Percentiles rank a stretch among this genome's conserved stretches.
Conservation (phyloP, 352 stramenopile genomes). For the Blastocystis sp. region DNA sequence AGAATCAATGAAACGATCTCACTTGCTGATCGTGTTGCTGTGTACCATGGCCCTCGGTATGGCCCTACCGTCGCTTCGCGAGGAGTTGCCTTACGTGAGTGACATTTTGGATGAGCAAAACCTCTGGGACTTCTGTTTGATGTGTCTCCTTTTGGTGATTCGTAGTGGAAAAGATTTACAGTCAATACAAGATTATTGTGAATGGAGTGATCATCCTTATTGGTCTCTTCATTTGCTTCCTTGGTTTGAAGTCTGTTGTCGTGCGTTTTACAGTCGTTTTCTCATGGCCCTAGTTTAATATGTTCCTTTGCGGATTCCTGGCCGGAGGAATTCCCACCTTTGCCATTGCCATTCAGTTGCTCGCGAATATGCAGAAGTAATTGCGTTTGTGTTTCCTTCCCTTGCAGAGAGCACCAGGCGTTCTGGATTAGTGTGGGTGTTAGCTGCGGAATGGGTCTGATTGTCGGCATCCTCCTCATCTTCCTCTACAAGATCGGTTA, state of each 20-base stretch:
- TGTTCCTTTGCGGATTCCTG: conserved; percentile 45
- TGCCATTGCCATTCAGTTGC: conserved; percentile 16
- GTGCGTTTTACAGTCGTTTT: not conserved
- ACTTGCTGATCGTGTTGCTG: not conserved
- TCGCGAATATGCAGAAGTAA: not conserved
- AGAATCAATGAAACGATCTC: not conserved
- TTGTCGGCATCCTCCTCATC: conserved; percentile 26
- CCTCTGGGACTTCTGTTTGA: conserved; percentile 31
- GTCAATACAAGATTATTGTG: conserved; percentile 39
- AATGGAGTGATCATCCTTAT: conserved; percentile 39
- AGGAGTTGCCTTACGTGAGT: not conserved
- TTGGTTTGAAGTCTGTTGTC: conserved; percentile 38
- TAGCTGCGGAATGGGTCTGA: conserved; percentile 28
- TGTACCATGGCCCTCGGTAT: not conserved
- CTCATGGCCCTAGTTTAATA: conserved; percentile 3
- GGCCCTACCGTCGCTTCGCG: not conserved
- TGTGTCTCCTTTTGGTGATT: not conserved
- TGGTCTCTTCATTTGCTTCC: conserved; percentile 50
- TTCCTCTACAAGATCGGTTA: conserved; percentile 47
- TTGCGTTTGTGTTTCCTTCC: not conserved
- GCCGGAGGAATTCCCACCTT: conserved; percentile 44
- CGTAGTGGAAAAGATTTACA: conserved; percentile 34
- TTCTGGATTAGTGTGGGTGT: conserved; percentile 51
- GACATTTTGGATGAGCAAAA: not conserved
- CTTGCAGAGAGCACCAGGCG: conserved; percentile 10